phyloP scores from a whole-genome alignment of 306 rosid genomes.

The Leucaena leucocephala region DNA sequence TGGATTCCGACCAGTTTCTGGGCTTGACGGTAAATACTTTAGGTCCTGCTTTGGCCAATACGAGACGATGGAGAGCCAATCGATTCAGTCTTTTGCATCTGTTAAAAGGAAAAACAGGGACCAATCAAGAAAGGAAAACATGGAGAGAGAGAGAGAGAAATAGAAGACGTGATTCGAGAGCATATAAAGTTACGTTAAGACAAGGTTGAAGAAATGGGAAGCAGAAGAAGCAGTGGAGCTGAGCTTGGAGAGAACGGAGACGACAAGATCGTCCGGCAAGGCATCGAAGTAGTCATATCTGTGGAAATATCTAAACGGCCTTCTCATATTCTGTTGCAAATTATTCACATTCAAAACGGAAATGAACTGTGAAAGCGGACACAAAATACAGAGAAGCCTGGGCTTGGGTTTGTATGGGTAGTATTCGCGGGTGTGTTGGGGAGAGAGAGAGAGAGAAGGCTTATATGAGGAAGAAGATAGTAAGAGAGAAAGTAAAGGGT shows the following conservation, averaged over 20 bases:
- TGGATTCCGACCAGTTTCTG: slow-evolving; percentile 59
- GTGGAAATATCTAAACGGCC: slow-evolving; percentile 21
- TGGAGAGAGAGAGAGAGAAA: neutral
- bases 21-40: slow-evolving; percentile 49
- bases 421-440: neutral
- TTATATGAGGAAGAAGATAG: slow-evolving; percentile 2
- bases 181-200: slow-evolving; percentile 51
- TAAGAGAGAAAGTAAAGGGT: neutral
- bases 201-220: slow-evolving; percentile 53
- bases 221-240: slow-evolving; percentile 64
- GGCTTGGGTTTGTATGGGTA: neutral
- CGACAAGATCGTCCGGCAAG: slow-evolving; percentile 69
- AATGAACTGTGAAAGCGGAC: neutral
- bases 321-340: slow-evolving; percentile 28
- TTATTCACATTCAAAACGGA: neutral
- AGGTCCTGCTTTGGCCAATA: slow-evolving; percentile 51
- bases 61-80: slow-evolving; percentile 56
- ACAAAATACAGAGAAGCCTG: neutral
- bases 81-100: slow-evolving; percentile 71
- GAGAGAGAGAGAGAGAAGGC: neutral
- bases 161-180: neutral
- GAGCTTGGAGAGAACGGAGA: slow-evolving; percentile 60
- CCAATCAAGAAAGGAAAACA: neutral
- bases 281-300: slow-evolving; percentile 51
- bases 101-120: neutral